These are phyloP conservation scores for Saussurea involucrata DNA, from an alignment of 129 eudicot genomes.

Conservation along the genomic window DNA sequence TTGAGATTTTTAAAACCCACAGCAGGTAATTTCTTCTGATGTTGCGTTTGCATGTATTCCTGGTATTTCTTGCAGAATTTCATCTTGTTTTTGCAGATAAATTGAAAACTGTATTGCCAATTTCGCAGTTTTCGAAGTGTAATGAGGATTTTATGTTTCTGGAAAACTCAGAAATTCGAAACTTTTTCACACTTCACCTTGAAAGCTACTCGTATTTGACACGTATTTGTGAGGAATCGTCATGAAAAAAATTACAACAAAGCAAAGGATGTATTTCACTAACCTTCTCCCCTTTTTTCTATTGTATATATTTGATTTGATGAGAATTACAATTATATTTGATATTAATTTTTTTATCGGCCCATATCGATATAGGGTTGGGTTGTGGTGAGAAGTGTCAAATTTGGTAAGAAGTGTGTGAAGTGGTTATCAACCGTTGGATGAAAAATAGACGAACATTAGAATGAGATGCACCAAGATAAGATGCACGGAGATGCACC, in stretches of 20 bases:
- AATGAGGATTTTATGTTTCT: background rate
- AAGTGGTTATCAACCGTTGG: too few species aligned
- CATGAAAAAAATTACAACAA: background rate
- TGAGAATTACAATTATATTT: too few species aligned
- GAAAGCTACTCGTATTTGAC: background rate
- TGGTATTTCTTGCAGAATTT: constrained; percentile 89
- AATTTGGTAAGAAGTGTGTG: too few species aligned
- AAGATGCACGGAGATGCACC: too few species aligned
- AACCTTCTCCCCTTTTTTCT: too few species aligned
- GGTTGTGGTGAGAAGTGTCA: too few species aligned
- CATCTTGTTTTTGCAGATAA: constrained; percentile 32
- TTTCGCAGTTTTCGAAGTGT: background rate
- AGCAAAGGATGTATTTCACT: background rate
- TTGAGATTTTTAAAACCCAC: constrained; percentile 85
- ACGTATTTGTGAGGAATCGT: background rate
- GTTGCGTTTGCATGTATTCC: constrained; percentile 75
- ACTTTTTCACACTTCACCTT: background rate
- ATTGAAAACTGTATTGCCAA: background rate
- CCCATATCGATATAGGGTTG: too few species aligned
- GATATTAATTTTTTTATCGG: too few species aligned
- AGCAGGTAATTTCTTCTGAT: constrained; percentile 55
- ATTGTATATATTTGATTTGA: too few species aligned
- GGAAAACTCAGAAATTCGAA: background rate
- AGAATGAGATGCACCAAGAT: too few species aligned
- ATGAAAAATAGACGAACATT: too few species aligned